phyloP scores from a whole-genome alignment of 1,284 basidiomycete genomes.

The Cryptococcus deneoformans region DNA sequence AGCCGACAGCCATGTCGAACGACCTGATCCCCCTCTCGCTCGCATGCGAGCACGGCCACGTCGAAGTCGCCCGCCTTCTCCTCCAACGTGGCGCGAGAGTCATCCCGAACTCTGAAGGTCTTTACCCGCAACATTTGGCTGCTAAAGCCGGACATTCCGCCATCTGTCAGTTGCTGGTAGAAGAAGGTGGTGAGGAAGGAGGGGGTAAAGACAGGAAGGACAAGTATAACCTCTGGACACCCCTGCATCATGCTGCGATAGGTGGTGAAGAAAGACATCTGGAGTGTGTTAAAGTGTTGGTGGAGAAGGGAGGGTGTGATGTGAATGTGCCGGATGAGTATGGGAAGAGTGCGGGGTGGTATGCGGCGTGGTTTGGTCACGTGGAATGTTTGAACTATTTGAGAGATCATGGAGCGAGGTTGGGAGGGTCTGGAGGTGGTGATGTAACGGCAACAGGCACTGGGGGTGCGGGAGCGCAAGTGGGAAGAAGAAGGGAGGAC shows the following conservation, averaged over 20 bases:
- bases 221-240: conserved; percentile 99
- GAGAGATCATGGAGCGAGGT: conserved; percentile 56
- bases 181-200: conserved; percentile 50
- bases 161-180: conserved; percentile 77
- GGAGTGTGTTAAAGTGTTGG: conserved; percentile 70
- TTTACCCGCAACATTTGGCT: conserved; percentile 96
- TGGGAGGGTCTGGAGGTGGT: conserved; percentile 22
- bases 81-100: conserved; percentile 74
- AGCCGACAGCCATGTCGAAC: conserved; percentile 57
- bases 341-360: conserved; percentile 80
- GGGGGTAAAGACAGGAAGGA: conserved; percentile 82
- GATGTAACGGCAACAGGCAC: background rate
- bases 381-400: conserved; percentile 72
- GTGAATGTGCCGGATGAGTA: conserved; percentile 79
- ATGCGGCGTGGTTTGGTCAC: conserved; percentile 98
- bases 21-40: conserved; percentile 87
- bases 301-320: conserved; percentile 63
- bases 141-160: conserved; percentile 89
- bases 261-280: conserved; percentile 64
- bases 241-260: conserved; percentile 91
- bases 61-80: conserved; percentile 76
- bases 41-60: conserved; percentile 85
- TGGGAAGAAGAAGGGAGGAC: background rate
- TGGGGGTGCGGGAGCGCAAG: background rate
- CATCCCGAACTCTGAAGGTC: conserved; percentile 85